phyloP scores from a whole-genome alignment of 345 rosid species.

The Linum tenue region DNA sequence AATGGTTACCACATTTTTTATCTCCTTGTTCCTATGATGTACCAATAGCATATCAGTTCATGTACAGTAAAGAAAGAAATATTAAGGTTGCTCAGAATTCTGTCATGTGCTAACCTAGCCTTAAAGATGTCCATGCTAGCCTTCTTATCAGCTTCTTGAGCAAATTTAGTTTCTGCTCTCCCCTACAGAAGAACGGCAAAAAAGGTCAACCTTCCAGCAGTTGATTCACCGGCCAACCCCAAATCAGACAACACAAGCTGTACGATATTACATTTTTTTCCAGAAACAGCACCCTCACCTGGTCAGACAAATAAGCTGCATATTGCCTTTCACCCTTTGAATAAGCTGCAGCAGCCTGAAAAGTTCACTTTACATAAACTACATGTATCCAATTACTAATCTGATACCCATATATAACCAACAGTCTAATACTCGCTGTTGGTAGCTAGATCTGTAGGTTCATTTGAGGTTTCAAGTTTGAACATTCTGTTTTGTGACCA shows the following conservation, averaged over 20 bases:
- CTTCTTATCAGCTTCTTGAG: conserved; percentile 66
- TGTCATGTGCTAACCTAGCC: conserved; percentile 50
- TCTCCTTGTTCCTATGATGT: conserved; percentile 61
- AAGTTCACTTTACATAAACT: conserved; percentile 7
- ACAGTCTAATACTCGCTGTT: no score
- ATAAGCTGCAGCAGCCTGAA: conserved; percentile 76
- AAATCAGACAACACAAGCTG: background rate
- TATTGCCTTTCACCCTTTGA: conserved; percentile 52
- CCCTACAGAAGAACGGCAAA: conserved; percentile 42
- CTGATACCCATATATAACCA: background rate
- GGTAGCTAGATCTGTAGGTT: no score
- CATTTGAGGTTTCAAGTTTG: background rate
- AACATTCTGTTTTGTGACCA: background rate
- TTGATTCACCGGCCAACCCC: conserved; percentile 2
- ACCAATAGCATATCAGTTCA: conserved; percentile 17
- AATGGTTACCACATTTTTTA: conserved; percentile 75
- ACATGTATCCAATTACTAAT: background rate
- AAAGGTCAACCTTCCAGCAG: conserved; percentile 10
- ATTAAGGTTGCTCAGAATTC: background rate
- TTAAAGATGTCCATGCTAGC: conserved; percentile 82
- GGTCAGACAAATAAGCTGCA: conserved; percentile 74
- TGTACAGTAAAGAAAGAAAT: background rate
- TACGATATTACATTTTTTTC: background rate
- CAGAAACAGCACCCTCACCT: conserved; percentile 37
- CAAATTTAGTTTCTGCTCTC: conserved; percentile 38